Conservation (phyloP, 352 stramenopile species). For the Globisporangium yorkense region DNA sequence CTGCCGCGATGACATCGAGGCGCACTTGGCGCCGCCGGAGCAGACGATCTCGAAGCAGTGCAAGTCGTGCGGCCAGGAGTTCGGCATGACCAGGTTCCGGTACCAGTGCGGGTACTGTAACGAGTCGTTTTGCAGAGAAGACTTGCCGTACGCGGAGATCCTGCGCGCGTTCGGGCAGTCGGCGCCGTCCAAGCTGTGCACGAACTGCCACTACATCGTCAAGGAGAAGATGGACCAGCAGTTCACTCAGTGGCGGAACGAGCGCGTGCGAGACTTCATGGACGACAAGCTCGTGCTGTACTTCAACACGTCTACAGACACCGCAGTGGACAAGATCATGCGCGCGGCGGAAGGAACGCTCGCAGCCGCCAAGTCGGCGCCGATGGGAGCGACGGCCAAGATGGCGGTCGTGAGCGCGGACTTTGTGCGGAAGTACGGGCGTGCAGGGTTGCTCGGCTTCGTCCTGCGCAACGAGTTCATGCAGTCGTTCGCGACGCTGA, state of each 20-base stretch:
- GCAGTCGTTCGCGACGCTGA: conserved; percentile 83
- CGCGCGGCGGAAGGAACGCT: conserved; percentile 74
- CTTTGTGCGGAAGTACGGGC: conserved; percentile 81
- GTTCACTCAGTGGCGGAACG: conserved; percentile 69
- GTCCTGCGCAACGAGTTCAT: conserved; percentile 87
- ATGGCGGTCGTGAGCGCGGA: conserved; percentile 83
- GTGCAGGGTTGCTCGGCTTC: conserved; percentile 71
- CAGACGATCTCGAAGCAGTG: conserved; percentile 52
- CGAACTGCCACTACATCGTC: conserved; percentile 64
- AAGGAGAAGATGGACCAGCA: conserved; percentile 74
- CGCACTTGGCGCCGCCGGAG: conserved; percentile 56
- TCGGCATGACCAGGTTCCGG: conserved; percentile 79
- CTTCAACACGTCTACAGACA: conserved; percentile 75
- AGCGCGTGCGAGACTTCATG: conserved; percentile 78
- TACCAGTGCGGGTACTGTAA: conserved; percentile 82
- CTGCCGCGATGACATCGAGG: conserved; percentile 41
- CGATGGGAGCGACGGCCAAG: conserved; percentile 75
- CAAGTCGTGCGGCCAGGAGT: conserved; percentile 63
- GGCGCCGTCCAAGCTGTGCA: conserved; percentile 54
- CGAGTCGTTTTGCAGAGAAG: conserved; percentile 71
- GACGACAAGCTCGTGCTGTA: conserved; percentile 59
- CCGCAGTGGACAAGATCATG: conserved; percentile 81
- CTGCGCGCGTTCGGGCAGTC: conserved; percentile 67
- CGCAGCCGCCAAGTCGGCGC: conserved; percentile 66
- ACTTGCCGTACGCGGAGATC: conserved; percentile 50